phyloP scores from a whole-genome alignment of 306 rosid species.

The Medicago arabica region DNA sequence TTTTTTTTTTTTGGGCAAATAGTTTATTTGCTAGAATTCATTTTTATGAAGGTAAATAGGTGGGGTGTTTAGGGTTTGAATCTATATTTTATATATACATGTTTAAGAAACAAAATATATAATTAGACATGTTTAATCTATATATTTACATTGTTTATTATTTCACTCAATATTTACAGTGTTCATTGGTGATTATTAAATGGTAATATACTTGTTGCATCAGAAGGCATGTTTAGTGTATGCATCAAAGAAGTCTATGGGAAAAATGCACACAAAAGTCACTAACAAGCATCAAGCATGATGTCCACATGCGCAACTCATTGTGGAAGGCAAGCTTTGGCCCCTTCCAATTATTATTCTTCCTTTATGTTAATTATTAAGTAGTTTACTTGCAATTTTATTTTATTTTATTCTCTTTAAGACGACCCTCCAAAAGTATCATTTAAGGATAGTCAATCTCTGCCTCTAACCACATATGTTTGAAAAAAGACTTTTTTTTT shows the following conservation, averaged over 20 bases:
- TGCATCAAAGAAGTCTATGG: neutral
- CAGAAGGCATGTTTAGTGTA: neutral
- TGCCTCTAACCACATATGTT: neutral
- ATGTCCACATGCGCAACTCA: neutral
- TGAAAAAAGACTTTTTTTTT: neutral
- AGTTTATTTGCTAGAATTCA: too few species aligned
- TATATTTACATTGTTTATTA: neutral
- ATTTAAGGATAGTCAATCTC: too few species aligned
- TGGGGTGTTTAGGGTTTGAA: too few species aligned
- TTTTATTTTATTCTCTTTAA: too few species aligned
- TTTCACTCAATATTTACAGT: neutral
- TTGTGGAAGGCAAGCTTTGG: constrained; percentile 12
- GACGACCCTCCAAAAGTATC: too few species aligned
- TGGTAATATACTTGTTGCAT: neutral
- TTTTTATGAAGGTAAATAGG: too few species aligned
- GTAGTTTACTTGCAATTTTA: neutral
- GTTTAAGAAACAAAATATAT: too few species aligned
- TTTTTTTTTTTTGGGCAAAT: too few species aligned
- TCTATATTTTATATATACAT: too few species aligned
- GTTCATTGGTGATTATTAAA: neutral
- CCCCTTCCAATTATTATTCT: neutral
- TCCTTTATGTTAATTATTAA: neutral
- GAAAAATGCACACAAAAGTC: neutral
- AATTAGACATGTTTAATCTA: neutral
- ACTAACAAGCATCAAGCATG: constrained; percentile 15